Base-by-base conservation (phyloP, 306 rosid species). In the Acacia acuminata region DNA sequence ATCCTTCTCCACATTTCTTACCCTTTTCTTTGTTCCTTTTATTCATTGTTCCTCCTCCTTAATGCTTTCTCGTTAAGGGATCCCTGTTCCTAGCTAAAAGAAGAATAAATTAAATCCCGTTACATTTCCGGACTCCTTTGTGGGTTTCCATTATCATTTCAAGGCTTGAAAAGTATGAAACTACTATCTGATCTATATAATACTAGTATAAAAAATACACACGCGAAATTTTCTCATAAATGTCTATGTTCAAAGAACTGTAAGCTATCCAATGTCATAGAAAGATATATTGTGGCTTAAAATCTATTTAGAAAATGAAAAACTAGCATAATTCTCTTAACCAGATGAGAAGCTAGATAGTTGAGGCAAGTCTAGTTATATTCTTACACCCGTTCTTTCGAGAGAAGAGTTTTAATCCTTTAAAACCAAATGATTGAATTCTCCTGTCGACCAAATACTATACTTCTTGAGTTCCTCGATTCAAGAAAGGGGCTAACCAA, bases 81-180 rank as follows among this genome's bases (percentile, higher is more conserved):
- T 20, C 8, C 8, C 15, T 48, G 25, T 9, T 13, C 56, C 43
- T 72, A 25, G 20, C 69, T 56, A 56, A 55, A 42, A 42, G 14
- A 14, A 40, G 12, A 58, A 76, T 9, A 15, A 58, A 70, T 66
- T 70, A 22, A 66, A 82, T 63, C 66, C 16, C 13, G 15, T 22
- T 71, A 34, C 40, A 68, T 36, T 10, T 3, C 15, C 14, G 1
- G 45, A 24, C 71, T 79, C 45, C 40, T 71, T 55, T 42, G 10
- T 3, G 38, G 42, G 30, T 61, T 22, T 63, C 44, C 64, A 71
- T 47, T 48, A 43, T 24, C 75, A 42, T 40, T 27, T 17, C 36
- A 22, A 71, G 63, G 68, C 79, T 71, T 77, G 34, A 69, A 77
- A n/a, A 44, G 36, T 20, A 43, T 12, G 42, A 55, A 75, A 75